Conservation (phyloP, 768 basidiomycete genomes). For the Lentinus tigrinus region DNA sequence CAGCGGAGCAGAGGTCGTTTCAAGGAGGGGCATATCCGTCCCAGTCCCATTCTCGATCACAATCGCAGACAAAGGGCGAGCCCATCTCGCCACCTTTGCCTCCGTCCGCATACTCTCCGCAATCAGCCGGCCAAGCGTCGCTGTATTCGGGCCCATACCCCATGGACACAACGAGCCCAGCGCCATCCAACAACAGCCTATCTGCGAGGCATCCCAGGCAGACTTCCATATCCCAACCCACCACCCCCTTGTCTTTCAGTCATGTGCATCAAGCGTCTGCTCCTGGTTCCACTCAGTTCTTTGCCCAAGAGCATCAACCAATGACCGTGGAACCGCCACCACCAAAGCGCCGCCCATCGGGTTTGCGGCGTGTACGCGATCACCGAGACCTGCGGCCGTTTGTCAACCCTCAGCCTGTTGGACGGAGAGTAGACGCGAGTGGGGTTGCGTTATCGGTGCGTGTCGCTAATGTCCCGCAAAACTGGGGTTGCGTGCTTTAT, state of each 20-base stretch:
- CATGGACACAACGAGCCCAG: constrained; percentile 67
- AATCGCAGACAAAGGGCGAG: constrained; percentile 57
- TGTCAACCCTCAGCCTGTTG: constrained; percentile 57
- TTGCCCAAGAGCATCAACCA: constrained; percentile 57
- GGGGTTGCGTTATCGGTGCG: constrained; percentile 82
- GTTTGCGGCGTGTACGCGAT: constrained; percentile 78
- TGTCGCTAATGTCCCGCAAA: constrained; percentile 16
- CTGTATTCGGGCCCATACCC: constrained; percentile 48
- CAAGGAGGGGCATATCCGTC: constrained; percentile 44
- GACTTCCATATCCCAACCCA: constrained; percentile 64
- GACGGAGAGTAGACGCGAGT: constrained; percentile 74
- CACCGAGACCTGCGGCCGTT: constrained; percentile 76
- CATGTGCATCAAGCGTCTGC: constrained; percentile 53
- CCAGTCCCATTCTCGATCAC: constrained; percentile 53
- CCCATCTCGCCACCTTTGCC: constrained; percentile 44
- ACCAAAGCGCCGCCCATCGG: constrained; percentile 67
- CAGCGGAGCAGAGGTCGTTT: constrained; percentile 40
- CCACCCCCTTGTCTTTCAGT: constrained; percentile 69
- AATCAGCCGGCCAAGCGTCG: constrained; percentile 36
- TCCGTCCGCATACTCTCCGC: constrained; percentile 55
- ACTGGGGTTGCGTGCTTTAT: neutral
- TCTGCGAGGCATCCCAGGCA: constrained; percentile 47
- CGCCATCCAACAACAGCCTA: constrained; percentile 51
- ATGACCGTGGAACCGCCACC: constrained; percentile 68
- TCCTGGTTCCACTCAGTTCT: constrained; percentile 52